Conservation (phyloP, 2,329 filamentous ascomycete genomes). For the Penicillium sp. region DNA sequence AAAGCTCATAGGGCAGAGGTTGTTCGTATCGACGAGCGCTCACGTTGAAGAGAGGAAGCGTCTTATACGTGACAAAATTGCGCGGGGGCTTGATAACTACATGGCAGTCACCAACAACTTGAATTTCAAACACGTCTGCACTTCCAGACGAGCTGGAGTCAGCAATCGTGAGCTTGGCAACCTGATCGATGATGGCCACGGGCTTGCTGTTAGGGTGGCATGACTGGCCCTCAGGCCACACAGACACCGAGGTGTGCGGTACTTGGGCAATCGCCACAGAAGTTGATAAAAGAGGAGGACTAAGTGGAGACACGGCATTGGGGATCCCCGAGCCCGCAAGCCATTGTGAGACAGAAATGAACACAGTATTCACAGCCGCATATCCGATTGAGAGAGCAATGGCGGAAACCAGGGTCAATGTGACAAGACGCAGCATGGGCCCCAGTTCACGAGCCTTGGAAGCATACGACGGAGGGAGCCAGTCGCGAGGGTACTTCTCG, state of each 20-base stretch:
- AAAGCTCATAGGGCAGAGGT: conserved; percentile 48
- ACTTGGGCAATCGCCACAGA: conserved; percentile 21
- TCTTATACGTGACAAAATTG: conserved; percentile 46
- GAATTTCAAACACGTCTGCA: conserved; percentile 52
- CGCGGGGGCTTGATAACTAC: conserved; percentile 55
- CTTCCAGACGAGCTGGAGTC: conserved; percentile 28
- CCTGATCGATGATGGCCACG: conserved; percentile 26
- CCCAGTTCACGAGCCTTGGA: conserved; percentile 25
- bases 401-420: conserved; percentile 31
- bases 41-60: conserved; percentile 52
- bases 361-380: conserved; percentile 29
- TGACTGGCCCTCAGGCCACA: conserved; percentile 24
- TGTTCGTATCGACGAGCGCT: conserved; percentile 49
- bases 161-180: conserved; percentile 28
- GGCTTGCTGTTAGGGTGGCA: conserved; percentile 18
- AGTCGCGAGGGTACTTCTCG: conserved; percentile 30
- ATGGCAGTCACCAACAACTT: conserved; percentile 57
- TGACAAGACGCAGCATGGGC: conserved; percentile 32
- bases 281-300: conserved; percentile 24
- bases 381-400: conserved; percentile 36
- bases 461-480: conserved; percentile 27
- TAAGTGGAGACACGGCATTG: conserved; percentile 18
- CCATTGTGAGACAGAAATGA: conserved; percentile 29
- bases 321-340: conserved; percentile 29
- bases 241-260: conserved; percentile 30